phyloP scores from a whole-genome alignment of 108 stramenopile species.

The Skeletonema tropicum region DNA sequence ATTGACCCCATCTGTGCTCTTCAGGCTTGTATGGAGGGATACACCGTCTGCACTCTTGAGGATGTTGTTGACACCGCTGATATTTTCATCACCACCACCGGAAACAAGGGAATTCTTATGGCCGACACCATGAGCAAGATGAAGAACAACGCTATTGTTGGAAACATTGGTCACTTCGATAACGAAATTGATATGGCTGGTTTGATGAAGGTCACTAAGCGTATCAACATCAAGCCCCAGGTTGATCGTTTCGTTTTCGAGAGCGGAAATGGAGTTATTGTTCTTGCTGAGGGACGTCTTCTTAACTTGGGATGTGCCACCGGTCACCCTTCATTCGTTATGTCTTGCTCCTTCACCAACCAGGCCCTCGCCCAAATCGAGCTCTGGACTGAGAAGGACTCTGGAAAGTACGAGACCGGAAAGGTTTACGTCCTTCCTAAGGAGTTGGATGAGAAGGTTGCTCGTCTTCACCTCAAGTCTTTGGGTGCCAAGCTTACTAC shows the following conservation, averaged over 20 bases:
- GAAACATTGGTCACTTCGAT: slow-evolving; percentile 99
- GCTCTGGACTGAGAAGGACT: slow-evolving; percentile 94
- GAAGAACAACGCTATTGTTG: slow-evolving; percentile 99
- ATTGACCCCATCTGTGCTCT: slow-evolving; percentile 99
- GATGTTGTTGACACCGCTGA: slow-evolving; percentile 87
- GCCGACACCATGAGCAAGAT: slow-evolving; percentile 94
- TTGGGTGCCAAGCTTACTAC: slow-evolving; percentile 97
- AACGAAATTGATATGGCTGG: slow-evolving; percentile 99
- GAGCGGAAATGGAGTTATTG: slow-evolving; percentile 90
- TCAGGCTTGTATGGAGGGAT: slow-evolving; percentile 99
- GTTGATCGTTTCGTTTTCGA: slow-evolving; percentile 98
- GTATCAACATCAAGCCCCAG: slow-evolving; percentile 99
- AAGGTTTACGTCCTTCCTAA: slow-evolving; percentile 99
- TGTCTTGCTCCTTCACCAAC: slow-evolving; percentile 99
- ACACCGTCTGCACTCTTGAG: slow-evolving; percentile 92
- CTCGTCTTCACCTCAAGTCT: slow-evolving; percentile 93
- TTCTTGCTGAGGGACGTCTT: slow-evolving; percentile 99
- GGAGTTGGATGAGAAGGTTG: slow-evolving; percentile 99
- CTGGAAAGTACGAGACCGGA: slow-evolving; percentile 93
- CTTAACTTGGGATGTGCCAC: slow-evolving; percentile 99
- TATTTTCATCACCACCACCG: slow-evolving; percentile 99
- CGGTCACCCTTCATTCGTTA: slow-evolving; percentile 99
- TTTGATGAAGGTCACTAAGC: slow-evolving; percentile 87
- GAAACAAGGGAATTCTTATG: slow-evolving; percentile 99
- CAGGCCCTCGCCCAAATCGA: slow-evolving; percentile 99